Percentiles rank a stretch among this genome's conserved stretches.
Evolutionary conservation across 306 rosid genomes (phyloP).

Genomic region (Dicorynia guianensis): DNA sequence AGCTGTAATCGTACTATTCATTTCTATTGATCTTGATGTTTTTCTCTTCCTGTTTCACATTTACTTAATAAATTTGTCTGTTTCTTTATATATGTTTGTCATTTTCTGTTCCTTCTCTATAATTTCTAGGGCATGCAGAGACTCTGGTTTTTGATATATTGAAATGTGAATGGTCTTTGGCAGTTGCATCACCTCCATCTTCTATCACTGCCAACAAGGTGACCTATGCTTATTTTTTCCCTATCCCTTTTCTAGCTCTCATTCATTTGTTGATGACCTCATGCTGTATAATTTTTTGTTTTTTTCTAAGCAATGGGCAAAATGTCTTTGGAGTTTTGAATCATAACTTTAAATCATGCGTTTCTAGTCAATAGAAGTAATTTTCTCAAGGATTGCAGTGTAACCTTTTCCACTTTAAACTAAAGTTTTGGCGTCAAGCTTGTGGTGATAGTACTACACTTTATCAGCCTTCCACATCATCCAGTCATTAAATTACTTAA

Average conservation of each 20-base stretch:
- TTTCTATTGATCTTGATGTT: background rate
- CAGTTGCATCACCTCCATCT: constrained; percentile 71
- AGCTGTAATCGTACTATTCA: background rate
- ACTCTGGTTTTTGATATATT: constrained; percentile 82
- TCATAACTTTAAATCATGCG: no score
- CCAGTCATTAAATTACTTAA: constrained; percentile 3
- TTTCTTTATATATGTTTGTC: background rate
- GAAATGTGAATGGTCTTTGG: constrained; percentile 81
- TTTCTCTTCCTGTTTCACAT: constrained; percentile 11
- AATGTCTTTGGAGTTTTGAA: constrained; percentile 8
- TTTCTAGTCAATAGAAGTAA: background rate
- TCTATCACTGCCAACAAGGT: constrained; percentile 75
- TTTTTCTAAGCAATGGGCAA: constrained; percentile 29
- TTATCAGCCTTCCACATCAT: background rate
- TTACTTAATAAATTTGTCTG: background rate
- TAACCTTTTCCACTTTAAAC: background rate
- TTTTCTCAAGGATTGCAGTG: background rate
- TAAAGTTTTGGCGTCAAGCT: constrained; percentile 7
- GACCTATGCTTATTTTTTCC: background rate
- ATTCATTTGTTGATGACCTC: constrained; percentile 10
- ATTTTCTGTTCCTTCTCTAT: background rate
- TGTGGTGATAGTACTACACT: background rate
- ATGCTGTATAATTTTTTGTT: constrained; percentile 9
- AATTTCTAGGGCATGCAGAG: constrained; percentile 77
- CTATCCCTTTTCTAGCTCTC: background rate